Base-by-base conservation (phyloP, 1,284 basidiomycete species). In the Lignosus rhinocerotis region DNA sequence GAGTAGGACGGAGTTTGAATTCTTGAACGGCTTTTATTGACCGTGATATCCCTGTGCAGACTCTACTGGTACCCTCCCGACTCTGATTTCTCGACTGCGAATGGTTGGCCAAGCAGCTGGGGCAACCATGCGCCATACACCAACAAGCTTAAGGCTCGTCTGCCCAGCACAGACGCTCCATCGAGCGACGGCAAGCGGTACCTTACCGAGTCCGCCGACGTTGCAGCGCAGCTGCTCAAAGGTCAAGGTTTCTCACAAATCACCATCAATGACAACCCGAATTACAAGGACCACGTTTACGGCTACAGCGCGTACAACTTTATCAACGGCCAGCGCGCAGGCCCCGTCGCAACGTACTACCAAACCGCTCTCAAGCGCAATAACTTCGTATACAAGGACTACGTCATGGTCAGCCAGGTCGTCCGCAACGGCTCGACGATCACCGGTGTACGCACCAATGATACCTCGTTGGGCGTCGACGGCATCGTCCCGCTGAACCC, bases 151-250 rank as follows among this genome's bases (percentile, higher is more conserved):
- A 76, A 71, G 58, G 72, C 76, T 39, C 80, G 84, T 17, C 74
- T 87, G 11, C 85, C 85, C 0, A 75, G 78, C 32, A 86, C 84
- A 0, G 84, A 86, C 62, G 74, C 75, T 38, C 84, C 85, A 10
- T 86, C 83, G 0, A 80, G 80, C 1, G 85, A 87, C 62, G 82
- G 84, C n/a, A 75, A 81, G 61, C 79, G 82, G 17, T 86, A 88
- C 65, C 74, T 86, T 8, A 78, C 80, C 59, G 77, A 86, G 68
- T 74, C 76, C 2, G 78, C 72, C 51, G 67, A 74, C 51, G 78
- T 86, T 43, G 76, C 78, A 41, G 62, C 72, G 14, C 68, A 76
- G 51, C 70, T 86, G 2, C 75, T 86, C 19, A 72, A 69, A 3
- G 65, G 66, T 7, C 78, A 82, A 66, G 82, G 82, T 25, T 87